A percentile compares a stretch with the other conserved stretches of the same genome.
Conservation (phyloP, 768 basidiomycete species). For the Panus rudis region DNA sequence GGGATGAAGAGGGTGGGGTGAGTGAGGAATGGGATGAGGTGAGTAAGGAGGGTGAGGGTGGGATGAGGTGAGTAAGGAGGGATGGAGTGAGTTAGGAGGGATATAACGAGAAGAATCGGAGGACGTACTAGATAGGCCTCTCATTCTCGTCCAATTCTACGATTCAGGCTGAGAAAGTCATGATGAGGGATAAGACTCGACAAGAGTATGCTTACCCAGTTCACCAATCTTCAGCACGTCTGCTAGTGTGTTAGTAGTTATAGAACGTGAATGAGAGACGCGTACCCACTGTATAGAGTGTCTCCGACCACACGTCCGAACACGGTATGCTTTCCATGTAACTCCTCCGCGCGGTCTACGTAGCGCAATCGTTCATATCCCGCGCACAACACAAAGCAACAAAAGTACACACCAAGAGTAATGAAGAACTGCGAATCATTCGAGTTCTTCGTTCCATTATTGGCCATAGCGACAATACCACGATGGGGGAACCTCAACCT, state of each 20-base stretch:
- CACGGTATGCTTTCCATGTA: constrained; percentile 91
- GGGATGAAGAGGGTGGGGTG: neutral
- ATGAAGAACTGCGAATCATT: constrained; percentile 97
- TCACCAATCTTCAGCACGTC: constrained; percentile 91
- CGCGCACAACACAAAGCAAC: neutral
- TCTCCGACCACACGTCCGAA: constrained; percentile 90
- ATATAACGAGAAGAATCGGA: too few species aligned
- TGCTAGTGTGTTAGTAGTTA: constrained; percentile 21
- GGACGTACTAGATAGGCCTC: constrained; percentile 65
- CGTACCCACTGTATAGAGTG: constrained; percentile 73
- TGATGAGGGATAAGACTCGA: neutral
- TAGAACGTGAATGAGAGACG: neutral
- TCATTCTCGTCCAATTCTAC: constrained; percentile 69
- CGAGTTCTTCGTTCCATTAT: constrained; percentile 76
- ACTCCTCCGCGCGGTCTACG: constrained; percentile 64
- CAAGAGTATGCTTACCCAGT: constrained; percentile 49
- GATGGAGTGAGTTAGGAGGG: too few species aligned
- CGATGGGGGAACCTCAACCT: constrained; percentile 85
- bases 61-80: neutral
- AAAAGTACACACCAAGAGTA: constrained; percentile 62
- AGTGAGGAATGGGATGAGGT: neutral
- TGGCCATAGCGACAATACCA: constrained; percentile 92
- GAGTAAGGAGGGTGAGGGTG: neutral
- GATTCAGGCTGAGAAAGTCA: constrained; percentile 10
- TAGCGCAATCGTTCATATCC: neutral